A percentile compares a stretch with the other conserved stretches of the same genome.
phyloP scores from a whole-genome alignment of 2,329 filamentous ascomycete genomes.

The Didymella glomerata region DNA sequence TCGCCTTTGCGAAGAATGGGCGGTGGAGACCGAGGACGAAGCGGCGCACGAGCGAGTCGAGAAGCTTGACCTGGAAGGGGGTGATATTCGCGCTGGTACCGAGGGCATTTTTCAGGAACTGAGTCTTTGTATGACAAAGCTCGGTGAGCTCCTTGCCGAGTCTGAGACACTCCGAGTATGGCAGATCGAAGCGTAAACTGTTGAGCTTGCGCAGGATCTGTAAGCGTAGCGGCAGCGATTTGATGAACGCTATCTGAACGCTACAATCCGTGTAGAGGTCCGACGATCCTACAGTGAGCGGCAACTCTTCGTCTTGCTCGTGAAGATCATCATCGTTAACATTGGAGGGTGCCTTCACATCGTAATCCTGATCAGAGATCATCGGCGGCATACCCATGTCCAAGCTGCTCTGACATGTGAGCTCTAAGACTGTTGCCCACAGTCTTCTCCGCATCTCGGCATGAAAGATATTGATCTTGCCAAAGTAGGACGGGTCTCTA shows the following conservation, averaged over 20 bases:
- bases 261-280: slow-evolving; percentile 48
- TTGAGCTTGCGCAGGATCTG: slow-evolving; percentile 48
- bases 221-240: slow-evolving; percentile 49
- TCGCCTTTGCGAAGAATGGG: slow-evolving; percentile 56
- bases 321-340: slow-evolving; percentile 53
- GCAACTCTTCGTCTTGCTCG: slow-evolving; percentile 33
- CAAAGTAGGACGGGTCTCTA: slow-evolving; percentile 50
- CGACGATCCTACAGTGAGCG: slow-evolving; percentile 32
- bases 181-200: slow-evolving; percentile 39
- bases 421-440: slow-evolving; percentile 47
- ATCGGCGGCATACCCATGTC: slow-evolving; percentile 51
- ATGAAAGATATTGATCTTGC: slow-evolving; percentile 47
- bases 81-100: slow-evolving; percentile 15
- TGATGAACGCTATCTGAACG: slow-evolving; percentile 47
- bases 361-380: slow-evolving; percentile 49
- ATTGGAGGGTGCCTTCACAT: slow-evolving; percentile 51
- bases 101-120: slow-evolving; percentile 29
- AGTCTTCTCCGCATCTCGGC: slow-evolving; percentile 51
- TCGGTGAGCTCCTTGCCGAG: slow-evolving; percentile 40
- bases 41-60: slow-evolving; percentile 62
- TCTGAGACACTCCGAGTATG: slow-evolving; percentile 42
- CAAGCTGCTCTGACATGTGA: slow-evolving; percentile 50
- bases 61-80: slow-evolving; percentile 59
- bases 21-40: slow-evolving; percentile 65
- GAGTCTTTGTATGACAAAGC: slow-evolving; percentile 30